Evolutionary conservation across 768 basidiomycete genomes (phyloP), one percentile per base, ranked within the genome.

Genomic region (Lentinula sp.): DNA sequence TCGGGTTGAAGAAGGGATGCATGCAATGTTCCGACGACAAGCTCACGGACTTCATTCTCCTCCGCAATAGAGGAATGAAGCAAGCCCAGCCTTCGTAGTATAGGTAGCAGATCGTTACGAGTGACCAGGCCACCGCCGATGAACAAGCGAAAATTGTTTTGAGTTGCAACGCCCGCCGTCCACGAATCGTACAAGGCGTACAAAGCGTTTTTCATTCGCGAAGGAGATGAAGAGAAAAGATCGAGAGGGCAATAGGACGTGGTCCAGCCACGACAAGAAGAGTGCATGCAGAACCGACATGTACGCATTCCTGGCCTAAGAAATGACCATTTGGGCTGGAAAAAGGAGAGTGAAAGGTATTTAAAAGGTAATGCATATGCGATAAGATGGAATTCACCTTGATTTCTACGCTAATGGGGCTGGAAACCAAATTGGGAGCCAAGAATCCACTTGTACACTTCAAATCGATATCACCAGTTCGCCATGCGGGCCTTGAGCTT

Each of bases 271-370:
- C 43, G 48, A 28, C 39, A 18, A n/a, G 49, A 37, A 21, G 48
- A 65, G 66, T 98, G 93, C 88, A 98, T 91, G 70, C 93, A 95
- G 71, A 93, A 95, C 64, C 96, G 83, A 75, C 95, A 96, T 15
- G 89, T 87, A 42, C 72, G 74, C 6, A 65, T 67, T 62, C 13
- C 71, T 77, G 1, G 87, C 89, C 42, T 75, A 42, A 98, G 73
- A 72, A 99, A 97, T 3, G 87, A 93, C 95, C 96, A 99, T 78
- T 99, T 99, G 35, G 96, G 96, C 96, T 97, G 69, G 4, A 35
- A 58, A 15, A 39, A 35, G 28, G 28, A 4, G 40, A 53, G 59
- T 18, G 64, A 31, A 34, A 15, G 34, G 10, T 4, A 5, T 13
- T 21, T 18, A 11, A 23, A 21, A 18, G 9, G 46, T 7, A 23